phyloP scores from a whole-genome alignment of 2,329 filamentous ascomycete species.

The Davidsoniella neocaledoniae region DNA sequence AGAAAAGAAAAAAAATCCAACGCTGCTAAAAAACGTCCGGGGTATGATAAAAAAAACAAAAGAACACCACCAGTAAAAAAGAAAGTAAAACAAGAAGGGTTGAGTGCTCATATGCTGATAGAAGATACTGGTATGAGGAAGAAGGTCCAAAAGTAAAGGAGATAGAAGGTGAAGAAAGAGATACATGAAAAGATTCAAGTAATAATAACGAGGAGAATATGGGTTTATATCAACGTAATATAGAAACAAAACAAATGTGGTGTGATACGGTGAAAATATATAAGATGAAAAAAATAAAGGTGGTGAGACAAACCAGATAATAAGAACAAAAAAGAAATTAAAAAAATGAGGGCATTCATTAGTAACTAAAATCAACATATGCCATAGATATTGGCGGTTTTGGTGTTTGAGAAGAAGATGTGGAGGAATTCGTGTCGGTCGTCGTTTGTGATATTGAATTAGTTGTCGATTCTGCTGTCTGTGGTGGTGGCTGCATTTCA shows the following conservation, averaged over 20 bases:
- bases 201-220: background rate
- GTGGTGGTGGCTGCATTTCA: slow-evolving; percentile 18
- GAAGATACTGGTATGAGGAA: too few species aligned
- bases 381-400: slow-evolving; percentile 32
- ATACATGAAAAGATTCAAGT: background rate
- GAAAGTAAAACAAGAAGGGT: background rate
- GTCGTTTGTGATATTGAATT: slow-evolving; percentile 5
- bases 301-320: background rate
- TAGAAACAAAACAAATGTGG: too few species aligned
- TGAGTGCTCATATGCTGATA: too few species aligned
- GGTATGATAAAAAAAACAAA: slow-evolving; percentile 8
- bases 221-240: slow-evolving; percentile 9
- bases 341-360: slow-evolving; percentile 17
- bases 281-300: background rate
- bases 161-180: background rate
- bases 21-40: slow-evolving; percentile 5
- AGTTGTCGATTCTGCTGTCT: slow-evolving; percentile 7
- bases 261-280: too few species aligned
- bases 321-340: background rate
- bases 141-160: too few species aligned
- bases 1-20: background rate
- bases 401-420: slow-evolving; percentile 32
- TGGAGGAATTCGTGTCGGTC: slow-evolving; percentile 12
- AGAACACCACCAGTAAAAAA: too few species aligned
- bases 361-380: slow-evolving; percentile 47